A percentile compares a stretch with the other conserved stretches of the same genome.
Conservation (phyloP, 1,139 yeast species). For the Tardiomyces blankii region DNA sequence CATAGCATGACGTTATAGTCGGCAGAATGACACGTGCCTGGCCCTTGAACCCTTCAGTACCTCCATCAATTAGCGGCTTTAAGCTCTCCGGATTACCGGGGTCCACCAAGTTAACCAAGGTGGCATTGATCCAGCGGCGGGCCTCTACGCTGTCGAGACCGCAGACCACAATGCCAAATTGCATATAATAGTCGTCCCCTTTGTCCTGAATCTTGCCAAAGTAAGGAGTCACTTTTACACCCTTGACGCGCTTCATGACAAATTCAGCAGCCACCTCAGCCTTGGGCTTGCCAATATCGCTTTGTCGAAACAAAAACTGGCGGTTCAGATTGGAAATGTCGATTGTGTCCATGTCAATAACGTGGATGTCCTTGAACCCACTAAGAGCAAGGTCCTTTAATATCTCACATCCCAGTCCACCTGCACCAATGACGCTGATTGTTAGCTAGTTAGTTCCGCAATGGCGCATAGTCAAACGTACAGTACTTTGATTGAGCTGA, state of each 20-base stretch:
- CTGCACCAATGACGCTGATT: constrained; percentile 61
- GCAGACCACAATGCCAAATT: constrained; percentile 66
- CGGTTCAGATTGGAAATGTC: constrained; percentile 84
- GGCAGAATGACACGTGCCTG: constrained; percentile 86
- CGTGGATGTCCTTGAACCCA: constrained; percentile 65
- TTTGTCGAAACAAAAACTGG: constrained; percentile 67
- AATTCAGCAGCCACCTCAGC: constrained; percentile 69
- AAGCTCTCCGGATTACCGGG: constrained; percentile 37
- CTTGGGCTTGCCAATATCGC: constrained; percentile 72
- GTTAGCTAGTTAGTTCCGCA: background rate
- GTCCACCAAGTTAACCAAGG: constrained; percentile 52
- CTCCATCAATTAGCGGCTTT: constrained; percentile 88
- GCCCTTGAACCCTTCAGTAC: constrained; percentile 92
- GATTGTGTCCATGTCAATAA: constrained; percentile 92
- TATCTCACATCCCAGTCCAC: constrained; percentile 93
- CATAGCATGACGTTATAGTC: constrained; percentile 79
- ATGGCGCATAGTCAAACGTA: constrained; percentile 9
- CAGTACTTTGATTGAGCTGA: constrained; percentile 25
- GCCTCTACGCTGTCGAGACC: constrained; percentile 91
- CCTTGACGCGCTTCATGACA: constrained; percentile 38
- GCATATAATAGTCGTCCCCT: constrained; percentile 49
- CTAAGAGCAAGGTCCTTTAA: constrained; percentile 70
- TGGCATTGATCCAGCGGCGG: constrained; percentile 81
- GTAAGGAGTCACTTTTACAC: constrained; percentile 43
- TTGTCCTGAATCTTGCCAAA: constrained; percentile 67